phyloP scores from a whole-genome alignment of 192 early-diverging fungal genomes.

The Backusella liffmaniae region DNA sequence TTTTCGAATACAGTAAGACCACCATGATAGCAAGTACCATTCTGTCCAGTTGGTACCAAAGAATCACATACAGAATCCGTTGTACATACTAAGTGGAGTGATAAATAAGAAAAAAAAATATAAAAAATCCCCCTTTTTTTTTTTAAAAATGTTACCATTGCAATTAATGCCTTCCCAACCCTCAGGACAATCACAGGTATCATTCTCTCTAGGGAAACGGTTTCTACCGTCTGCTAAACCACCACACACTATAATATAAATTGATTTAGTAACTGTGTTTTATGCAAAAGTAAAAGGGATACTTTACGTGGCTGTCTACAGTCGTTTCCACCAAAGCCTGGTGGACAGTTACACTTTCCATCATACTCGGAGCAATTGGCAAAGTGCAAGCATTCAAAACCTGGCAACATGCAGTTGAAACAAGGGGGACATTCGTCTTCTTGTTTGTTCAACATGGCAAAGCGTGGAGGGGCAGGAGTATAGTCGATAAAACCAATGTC shows the following conservation, averaged over 20 bases:
- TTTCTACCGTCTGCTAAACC: conserved; percentile 64
- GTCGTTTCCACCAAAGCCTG: conserved; percentile 80
- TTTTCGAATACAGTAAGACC: conserved; percentile 67
- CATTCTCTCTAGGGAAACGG: conserved; percentile 52
- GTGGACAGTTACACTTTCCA: conserved; percentile 72
- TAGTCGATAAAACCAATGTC: conserved; percentile 1
- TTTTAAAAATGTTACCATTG: conserved; percentile 61
- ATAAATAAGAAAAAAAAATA: background rate
- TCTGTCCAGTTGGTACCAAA: conserved; percentile 63
- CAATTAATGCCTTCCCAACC: conserved; percentile 96
- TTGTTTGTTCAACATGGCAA: background rate
- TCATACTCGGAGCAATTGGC: conserved; percentile 71
- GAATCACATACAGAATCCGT: conserved; percentile 64
- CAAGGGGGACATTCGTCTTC: conserved; percentile 67
- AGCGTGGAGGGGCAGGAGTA: background rate
- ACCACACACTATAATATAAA: conserved; percentile 61
- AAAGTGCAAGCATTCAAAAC: conserved; percentile 72
- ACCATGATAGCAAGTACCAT: conserved; percentile 76
- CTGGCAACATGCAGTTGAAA: conserved; percentile 82
- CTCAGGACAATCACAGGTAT: conserved; percentile 73
- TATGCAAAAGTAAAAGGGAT: background rate
- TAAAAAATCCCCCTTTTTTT: background rate
- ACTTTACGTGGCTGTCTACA: conserved; percentile 67
- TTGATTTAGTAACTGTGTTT: background rate
- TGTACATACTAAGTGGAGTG: conserved; percentile 52